phyloP scores from a whole-genome alignment of 2,329 filamentous ascomycete genomes.

The Pezicula radicicola region DNA sequence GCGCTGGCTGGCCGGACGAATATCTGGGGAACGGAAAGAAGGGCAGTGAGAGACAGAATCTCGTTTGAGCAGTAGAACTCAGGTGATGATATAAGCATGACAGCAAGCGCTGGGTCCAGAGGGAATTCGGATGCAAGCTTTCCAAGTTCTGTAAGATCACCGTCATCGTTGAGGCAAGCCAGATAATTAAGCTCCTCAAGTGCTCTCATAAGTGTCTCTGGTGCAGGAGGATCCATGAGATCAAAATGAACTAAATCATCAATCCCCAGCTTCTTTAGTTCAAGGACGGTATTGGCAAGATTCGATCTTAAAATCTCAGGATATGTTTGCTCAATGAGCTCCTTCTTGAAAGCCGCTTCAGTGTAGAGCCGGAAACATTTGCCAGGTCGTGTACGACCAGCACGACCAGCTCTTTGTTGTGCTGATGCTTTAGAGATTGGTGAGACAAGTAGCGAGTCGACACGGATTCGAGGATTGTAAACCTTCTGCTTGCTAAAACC shows the following conservation, averaged over 20 bases:
- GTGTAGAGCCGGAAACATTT: constrained; percentile 98
- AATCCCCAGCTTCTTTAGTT: constrained; percentile 95
- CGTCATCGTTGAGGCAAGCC: constrained; percentile 93
- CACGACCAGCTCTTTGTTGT: constrained; percentile 96
- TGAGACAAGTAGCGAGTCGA: constrained; percentile 95
- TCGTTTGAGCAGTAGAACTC: constrained; percentile 99
- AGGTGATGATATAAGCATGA: constrained; percentile 96
- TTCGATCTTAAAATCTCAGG: constrained; percentile 95
- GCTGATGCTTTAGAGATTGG: constrained; percentile 97
- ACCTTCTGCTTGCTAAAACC: constrained; percentile 99
- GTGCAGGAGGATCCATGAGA: constrained; percentile 96
- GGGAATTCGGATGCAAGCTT: constrained; percentile 91
- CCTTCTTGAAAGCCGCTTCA: constrained; percentile 93
- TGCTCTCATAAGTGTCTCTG: constrained; percentile 97
- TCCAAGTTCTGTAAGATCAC: constrained; percentile 83
- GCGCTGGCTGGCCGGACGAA: constrained; percentile 84
- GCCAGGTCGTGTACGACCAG: constrained; percentile 94
- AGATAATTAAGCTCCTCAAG: constrained; percentile 97
- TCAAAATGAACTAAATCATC: constrained; percentile 98
- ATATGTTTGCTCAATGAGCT: constrained; percentile 95
- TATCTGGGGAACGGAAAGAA: constrained; percentile 91
- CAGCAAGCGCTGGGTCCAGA: constrained; percentile 87
- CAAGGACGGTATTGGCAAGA: constrained; percentile 88
- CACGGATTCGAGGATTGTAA: constrained; percentile 94
- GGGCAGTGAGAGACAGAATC: constrained; percentile 89